Percentiles rank a stretch among this genome's conserved stretches.
Evolutionary conservation across 352 stramenopile species (phyloP).

Genomic region (Phytophthora ramorum): DNA sequence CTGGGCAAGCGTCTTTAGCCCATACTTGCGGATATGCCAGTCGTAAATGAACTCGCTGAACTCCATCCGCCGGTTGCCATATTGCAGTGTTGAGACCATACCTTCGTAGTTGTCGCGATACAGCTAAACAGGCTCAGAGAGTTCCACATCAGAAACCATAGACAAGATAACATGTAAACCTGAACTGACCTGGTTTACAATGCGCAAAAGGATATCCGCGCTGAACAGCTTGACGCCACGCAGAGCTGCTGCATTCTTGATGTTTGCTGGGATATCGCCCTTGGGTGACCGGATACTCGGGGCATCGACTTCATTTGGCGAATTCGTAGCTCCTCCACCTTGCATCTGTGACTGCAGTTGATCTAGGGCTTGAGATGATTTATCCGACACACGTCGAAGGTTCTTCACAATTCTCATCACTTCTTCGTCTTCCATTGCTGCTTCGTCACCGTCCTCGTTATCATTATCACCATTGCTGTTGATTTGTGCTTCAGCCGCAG

Average conservation of each 20-base stretch:
- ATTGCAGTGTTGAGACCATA: slow-evolving; percentile 70
- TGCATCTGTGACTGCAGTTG: slow-evolving; percentile 14
- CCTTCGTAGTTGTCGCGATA: slow-evolving; percentile 81
- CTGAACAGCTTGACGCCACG: slow-evolving; percentile 71
- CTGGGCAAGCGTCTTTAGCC: slow-evolving; percentile 75
- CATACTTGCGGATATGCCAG: slow-evolving; percentile 85
- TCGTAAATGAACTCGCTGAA: slow-evolving; percentile 89
- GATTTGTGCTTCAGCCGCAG: background rate
- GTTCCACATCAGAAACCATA: background rate
- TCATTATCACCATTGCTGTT: slow-evolving; percentile 23
- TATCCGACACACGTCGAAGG: slow-evolving; percentile 40
- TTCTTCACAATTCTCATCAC: slow-evolving; percentile 33
- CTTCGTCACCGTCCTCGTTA: slow-evolving; percentile 16
- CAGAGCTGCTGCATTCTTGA: slow-evolving; percentile 50
- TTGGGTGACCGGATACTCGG: slow-evolving; percentile 20
- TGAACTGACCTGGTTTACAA: slow-evolving; percentile 56
- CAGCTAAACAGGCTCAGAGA: slow-evolving; percentile 35
- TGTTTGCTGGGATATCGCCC: slow-evolving; percentile 53
- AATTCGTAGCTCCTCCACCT: slow-evolving; percentile 6
- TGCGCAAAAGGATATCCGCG: slow-evolving; percentile 60
- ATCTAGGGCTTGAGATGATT: slow-evolving; percentile 16
- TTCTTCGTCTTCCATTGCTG: slow-evolving; percentile 52
- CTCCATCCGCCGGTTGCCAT: slow-evolving; percentile 74
- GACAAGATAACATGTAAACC: background rate
- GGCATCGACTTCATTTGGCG: slow-evolving; percentile 23